Conservation (phyloP, 1,139 yeast genomes). For the Geotrichum carabidarum region DNA sequence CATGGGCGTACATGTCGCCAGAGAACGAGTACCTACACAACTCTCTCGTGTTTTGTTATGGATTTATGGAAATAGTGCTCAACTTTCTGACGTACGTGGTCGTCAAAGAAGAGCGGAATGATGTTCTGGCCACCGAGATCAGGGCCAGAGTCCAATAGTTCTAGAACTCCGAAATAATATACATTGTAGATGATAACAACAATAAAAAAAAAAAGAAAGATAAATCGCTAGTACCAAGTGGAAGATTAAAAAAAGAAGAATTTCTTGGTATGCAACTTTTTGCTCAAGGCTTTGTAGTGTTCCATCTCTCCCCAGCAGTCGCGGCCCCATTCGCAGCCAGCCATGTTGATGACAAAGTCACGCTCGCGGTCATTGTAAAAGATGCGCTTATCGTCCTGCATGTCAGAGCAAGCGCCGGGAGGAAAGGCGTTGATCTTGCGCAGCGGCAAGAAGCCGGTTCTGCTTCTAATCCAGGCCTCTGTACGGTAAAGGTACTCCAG, state of each 20-base stretch:
- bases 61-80: conserved; percentile 44
- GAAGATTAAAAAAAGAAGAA: conserved; percentile 33
- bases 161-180: background rate
- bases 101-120: conserved; percentile 39
- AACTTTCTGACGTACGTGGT: conserved; percentile 33
- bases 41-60: conserved; percentile 47
- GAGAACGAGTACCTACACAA: conserved; percentile 40
- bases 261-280: conserved; percentile 45
- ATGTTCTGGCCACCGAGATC: conserved; percentile 20
- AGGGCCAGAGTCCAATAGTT: conserved; percentile 11
- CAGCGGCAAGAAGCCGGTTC: conserved; percentile 79
- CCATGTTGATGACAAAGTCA: conserved; percentile 92
- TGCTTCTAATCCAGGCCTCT: conserved; percentile 86
- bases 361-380: conserved; percentile 62
- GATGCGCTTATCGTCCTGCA: conserved; percentile 70
- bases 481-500: conserved; percentile 71
- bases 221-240: background rate
- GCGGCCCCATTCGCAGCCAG: conserved; percentile 96
- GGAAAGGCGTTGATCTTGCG: conserved; percentile 88
- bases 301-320: conserved; percentile 98
- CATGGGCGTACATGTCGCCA: conserved; percentile 40
- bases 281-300: conserved; percentile 66
- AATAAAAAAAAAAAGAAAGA: background rate
- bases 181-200: background rate
- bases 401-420: conserved; percentile 77